Conservation (phyloP, 257 asterid genomes). For the Jacaranda copaia region DNA sequence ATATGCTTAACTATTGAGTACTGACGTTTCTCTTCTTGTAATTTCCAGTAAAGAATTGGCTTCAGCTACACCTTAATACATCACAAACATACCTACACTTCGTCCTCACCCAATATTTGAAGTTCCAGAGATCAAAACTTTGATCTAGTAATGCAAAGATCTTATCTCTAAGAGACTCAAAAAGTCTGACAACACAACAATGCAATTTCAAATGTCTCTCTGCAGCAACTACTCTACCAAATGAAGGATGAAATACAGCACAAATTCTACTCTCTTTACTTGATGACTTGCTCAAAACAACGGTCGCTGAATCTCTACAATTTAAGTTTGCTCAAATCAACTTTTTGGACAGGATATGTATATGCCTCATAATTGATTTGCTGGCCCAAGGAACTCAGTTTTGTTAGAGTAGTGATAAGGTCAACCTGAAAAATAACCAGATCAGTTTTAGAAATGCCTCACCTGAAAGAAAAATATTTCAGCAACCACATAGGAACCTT, state of each 20-base stretch:
- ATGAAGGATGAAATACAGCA: no score
- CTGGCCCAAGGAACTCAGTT: constrained; percentile 87
- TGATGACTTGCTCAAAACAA: no score
- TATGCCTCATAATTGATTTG: constrained; percentile 91
- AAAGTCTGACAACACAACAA: not conserved
- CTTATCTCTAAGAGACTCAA: not conserved
- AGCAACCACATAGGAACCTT: not conserved
- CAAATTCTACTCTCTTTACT: not conserved
- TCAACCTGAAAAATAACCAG: constrained; percentile 71
- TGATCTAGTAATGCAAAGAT: no score
- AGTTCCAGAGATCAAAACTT: no score
- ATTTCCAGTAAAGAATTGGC: not conserved
- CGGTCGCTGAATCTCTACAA: constrained; percentile 50
- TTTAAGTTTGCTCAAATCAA: constrained; percentile 80
- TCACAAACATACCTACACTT: not conserved
- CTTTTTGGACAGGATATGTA: constrained; percentile 63
- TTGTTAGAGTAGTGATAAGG: constrained; percentile 81
- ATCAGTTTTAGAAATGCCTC: not conserved
- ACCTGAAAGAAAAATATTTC: not conserved
- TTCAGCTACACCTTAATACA: not conserved
- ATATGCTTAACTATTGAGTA: no score
- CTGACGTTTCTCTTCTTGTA: not conserved
- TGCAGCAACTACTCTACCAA: no score
- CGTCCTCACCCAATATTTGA: not conserved
- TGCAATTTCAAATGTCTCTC: not conserved